A percentile compares a stretch with the other conserved stretches of the same genome.
These are phyloP conservation scores for Pseudozyma sp. DNA, from an alignment of 1,284 basidiomycete genomes.

Conservation along the genomic window DNA sequence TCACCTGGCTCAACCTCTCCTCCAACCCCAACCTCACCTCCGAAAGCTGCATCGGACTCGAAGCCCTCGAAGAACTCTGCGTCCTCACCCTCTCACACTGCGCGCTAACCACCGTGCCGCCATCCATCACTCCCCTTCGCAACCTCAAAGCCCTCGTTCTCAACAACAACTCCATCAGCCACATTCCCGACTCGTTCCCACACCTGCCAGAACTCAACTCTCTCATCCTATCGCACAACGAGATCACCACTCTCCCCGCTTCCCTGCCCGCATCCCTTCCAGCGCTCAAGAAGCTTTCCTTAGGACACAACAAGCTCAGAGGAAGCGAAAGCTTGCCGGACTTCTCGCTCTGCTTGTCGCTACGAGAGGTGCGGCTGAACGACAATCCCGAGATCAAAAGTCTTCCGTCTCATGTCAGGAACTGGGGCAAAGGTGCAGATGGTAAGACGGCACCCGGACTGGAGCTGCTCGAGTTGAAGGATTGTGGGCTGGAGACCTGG, in stretches of 20 bases:
- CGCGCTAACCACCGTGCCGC: constrained; percentile 34
- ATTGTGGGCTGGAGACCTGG: constrained; percentile 59
- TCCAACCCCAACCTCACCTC: constrained; percentile 28
- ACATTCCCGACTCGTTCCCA: constrained; percentile 46
- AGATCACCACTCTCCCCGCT: constrained; percentile 49
- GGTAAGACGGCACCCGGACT: constrained; percentile 56
- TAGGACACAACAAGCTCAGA: constrained; percentile 58
- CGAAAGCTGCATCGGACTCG: constrained; percentile 36
- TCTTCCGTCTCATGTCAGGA: constrained; percentile 50
- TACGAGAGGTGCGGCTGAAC: constrained; percentile 63
- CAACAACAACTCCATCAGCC: constrained; percentile 53
- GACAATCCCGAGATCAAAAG: constrained; percentile 44
- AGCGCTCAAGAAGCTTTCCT: constrained; percentile 59
- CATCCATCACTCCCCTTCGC: constrained; percentile 35
- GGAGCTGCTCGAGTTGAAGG: constrained; percentile 57
- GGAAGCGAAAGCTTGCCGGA: constrained; percentile 52
- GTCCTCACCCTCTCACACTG: constrained; percentile 60
- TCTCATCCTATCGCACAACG: constrained; percentile 64
- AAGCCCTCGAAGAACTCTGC: constrained; percentile 43
- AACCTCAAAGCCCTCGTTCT: constrained; percentile 63
- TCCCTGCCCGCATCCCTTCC: constrained; percentile 58
- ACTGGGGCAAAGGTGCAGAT: constrained; percentile 62
- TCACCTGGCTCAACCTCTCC: constrained; percentile 46
- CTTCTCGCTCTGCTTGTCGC: constrained; percentile 52
- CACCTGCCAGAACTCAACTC: constrained; percentile 66